Evolutionary conservation across 305 asterid genomes (phyloP).

Genomic region (Solanum hybrid): DNA sequence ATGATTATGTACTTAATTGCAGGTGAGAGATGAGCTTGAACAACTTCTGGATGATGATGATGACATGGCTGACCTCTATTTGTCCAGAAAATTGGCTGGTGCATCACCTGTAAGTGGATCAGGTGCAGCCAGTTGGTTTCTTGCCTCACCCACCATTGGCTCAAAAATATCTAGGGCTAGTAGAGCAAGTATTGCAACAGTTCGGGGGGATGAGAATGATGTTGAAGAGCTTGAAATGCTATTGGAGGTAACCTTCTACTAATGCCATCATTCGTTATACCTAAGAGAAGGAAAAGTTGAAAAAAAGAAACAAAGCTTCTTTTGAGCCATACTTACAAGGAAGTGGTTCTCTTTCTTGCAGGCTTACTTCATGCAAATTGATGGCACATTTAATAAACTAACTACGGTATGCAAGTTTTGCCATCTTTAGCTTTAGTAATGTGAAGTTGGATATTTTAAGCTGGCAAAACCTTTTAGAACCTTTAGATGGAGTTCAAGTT

Average conservation of each 20-base stretch:
- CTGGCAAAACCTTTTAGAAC: background rate
- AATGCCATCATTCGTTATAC: background rate
- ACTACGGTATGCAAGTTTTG: conserved; percentile 48
- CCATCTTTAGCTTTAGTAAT: background rate
- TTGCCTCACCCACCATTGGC: conserved; percentile 76
- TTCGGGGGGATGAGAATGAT: conserved; percentile 77
- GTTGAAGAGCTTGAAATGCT: conserved; percentile 97
- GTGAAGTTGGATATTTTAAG: background rate
- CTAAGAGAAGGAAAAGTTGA: background rate
- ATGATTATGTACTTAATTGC: conserved; percentile 12
- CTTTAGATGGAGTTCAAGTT: background rate
- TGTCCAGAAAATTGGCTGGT: conserved; percentile 67
- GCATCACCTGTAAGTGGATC: conserved; percentile 77
- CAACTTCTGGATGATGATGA: conserved; percentile 95
- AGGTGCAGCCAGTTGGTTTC: conserved; percentile 68
- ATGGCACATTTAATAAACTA: conserved; percentile 76
- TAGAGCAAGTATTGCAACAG: conserved; percentile 75
- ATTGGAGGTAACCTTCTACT: conserved; percentile 51
- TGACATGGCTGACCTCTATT: conserved; percentile 95
- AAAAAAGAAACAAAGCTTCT: background rate
- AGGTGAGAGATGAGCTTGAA: conserved; percentile 96
- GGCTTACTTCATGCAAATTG: conserved; percentile 97
- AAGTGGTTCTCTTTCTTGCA: conserved; percentile 21
- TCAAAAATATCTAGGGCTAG: conserved; percentile 87
- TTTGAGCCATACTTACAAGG: background rate